Evolutionary conservation across 495 filamentous ascomycete genomes (phyloP), one percentile per base, ranked within the genome.

Genomic region (Trypethelium eluteriae): DNA sequence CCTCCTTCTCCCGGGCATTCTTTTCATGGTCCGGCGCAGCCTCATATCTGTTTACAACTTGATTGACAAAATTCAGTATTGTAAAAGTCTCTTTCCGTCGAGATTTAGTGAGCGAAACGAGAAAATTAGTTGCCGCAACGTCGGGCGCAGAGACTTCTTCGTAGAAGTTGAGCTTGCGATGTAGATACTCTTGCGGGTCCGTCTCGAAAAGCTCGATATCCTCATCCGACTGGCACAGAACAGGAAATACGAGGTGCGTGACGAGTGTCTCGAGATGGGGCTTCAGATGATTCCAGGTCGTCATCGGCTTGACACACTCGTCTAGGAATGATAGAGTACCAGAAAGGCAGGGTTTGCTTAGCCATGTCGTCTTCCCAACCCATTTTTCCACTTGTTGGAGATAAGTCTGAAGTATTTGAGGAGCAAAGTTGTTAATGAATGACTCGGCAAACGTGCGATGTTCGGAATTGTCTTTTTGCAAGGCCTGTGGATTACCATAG

Each of bases 131-230:
- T 2, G 95, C 94, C 3, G 95, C 92, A 65, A 98, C 91, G 76
- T 98, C 94, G 5, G 94, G 94, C 14, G 94, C 88, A 0, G 95
- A 93, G 14, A 96, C 91, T 73, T 98, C 94, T 79, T 98, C 94
- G 74, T 95, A 98, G 76, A 90, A 98, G 77, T 98, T 98, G 61
- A 98, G 79, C 76, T 98, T 98, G 59, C 93, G 87, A 78, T 97
- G 94, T 18, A 98, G 84, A 73, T 98, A 98, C 73, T 98, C 94
- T 53, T 93, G 89, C 1, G 94, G 94, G 69, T 98, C 93, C 4
- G 88, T 85, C 72, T 96, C 87, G 74, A 98, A 98, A 61, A 96
- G 84, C 74, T 97, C 93, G 46, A 98, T 82, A 66, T 98, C 94
- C 62, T 97, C 93, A 64, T 92, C 87, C 25, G 89, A 88, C 69